Evolutionary conservation across 805 yeast genomes (phyloP), one percentile per base, ranked within the genome.

Genomic region (Yamadazyma endophytica): DNA sequence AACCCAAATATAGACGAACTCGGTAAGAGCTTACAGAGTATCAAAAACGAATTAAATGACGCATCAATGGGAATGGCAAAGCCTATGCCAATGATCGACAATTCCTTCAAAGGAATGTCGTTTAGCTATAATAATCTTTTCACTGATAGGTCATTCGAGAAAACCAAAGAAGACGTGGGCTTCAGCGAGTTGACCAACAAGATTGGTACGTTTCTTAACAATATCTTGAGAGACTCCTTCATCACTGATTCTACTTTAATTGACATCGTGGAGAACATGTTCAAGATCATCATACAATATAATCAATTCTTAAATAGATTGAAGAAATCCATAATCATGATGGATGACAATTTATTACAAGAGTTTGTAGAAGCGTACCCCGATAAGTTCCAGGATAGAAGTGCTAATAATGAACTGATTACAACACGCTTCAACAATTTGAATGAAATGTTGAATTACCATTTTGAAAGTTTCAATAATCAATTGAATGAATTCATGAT

Each of bases 181-280:
- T 21, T 50, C 6, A 42, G 40, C 22, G 25, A 33, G 18, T 37
- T 55, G 23, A 41, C 42, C 14, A 35, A 35, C 19, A 43, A 42
- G 20, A 31, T 82, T 33, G 75, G 78, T 26, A 61, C 69, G 6
- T 79, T 73, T 44, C 58, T 85, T 38, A 82, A 79, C 49, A 73
- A 79, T 2, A 66, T 79, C 13, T 53, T 86, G 41, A 70, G 76
- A 40, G 83, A 80, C 42, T 75, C 87, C 8, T 66, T 84, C 50
- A 61, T 84, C 32, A 79, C 89, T 2, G 75, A 77, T 34, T 67
- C 73, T 13, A 66, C 64, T 28, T 53, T 81, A 31, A 60, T 81
- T 26, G 63, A 66, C 28, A 55, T 68, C 11, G 45, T 75, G 26
- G 65, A 70, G 40, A 56, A 54, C 29, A 45, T 78, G 35, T 56